These are phyloP conservation scores for Blastobotrys proliferans DNA, from an alignment of 1,139 yeast genomes.

Conservation along the genomic window DNA sequence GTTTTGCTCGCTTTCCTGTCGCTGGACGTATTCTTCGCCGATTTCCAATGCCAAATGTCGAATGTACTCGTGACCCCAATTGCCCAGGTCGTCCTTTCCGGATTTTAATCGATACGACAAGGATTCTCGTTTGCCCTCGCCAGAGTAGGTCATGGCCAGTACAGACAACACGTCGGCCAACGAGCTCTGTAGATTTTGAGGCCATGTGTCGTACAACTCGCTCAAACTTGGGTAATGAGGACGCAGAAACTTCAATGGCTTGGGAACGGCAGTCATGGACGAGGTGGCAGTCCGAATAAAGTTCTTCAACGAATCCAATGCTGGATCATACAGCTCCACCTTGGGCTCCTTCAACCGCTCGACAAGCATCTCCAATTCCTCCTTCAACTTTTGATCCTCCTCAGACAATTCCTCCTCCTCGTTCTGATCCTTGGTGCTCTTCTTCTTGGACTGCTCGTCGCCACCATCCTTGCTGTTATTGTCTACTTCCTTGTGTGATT, in stretches of 20 bases:
- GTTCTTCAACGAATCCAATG: constrained; percentile 65
- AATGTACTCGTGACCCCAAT: constrained; percentile 98
- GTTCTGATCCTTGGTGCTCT: constrained; percentile 33
- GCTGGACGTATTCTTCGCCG: constrained; percentile 76
- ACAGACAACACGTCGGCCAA: constrained; percentile 89
- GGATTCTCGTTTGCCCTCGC: constrained; percentile 76
- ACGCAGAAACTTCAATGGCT: constrained; percentile 90
- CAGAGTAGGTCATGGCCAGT: constrained; percentile 91
- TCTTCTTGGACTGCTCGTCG: constrained; percentile 5
- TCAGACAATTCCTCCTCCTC: constrained; percentile 82
- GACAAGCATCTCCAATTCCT: constrained; percentile 81
- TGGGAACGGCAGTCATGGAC: constrained; percentile 99
- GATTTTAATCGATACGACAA: constrained; percentile 76
- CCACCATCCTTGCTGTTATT: constrained; percentile 3
- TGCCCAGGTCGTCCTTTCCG: constrained; percentile 53
- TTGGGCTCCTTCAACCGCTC: constrained; percentile 62
- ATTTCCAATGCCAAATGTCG: constrained; percentile 94
- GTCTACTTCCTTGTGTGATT: background rate
- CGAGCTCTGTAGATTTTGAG: constrained; percentile 35
- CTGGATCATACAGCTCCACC: constrained; percentile 48
- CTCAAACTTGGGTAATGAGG: constrained; percentile 74
- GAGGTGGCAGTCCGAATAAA: constrained; percentile 90
- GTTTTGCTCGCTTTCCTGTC: constrained; percentile 48
- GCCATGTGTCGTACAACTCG: constrained; percentile 67
- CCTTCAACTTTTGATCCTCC: constrained; percentile 86